Base-by-base conservation (phyloP, 441 rosid genomes). In the Oxalis stricta region DNA sequence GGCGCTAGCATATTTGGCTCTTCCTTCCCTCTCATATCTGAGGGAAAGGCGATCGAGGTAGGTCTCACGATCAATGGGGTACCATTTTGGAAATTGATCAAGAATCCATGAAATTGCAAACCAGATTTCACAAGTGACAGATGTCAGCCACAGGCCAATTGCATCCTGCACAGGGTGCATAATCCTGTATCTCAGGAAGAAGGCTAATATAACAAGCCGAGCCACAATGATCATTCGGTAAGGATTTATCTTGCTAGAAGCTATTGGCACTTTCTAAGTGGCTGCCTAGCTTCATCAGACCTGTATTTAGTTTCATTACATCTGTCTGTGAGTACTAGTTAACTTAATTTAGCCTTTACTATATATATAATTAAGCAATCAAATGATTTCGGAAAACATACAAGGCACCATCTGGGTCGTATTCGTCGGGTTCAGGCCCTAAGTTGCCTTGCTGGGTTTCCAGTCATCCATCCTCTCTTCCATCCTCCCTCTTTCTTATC, bases 61-160 rank as follows among this genome's bases (percentile, higher is more conserved):
- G 31, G 97, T 79, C 64, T 82, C 91, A 1, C 93, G 95, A 32
- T 88, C 79, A 36, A 88, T 79, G 6, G 91, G 97, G 48, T 76
- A 70, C 95, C 97, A 88, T 59, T 84, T 88, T 29, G 95, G 97
- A 52, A 84, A 84, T 82, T 88, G 94, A 67, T 88, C 97, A 28
- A 88, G 91, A 55, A 88, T 88, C 97, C 91, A 88, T 1, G 97
- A 88, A 41, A 88, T 39, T 2, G 97, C 95, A 39, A 88, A 88
- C 97, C 95, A 84, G 52, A 88, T 82, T 69, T 88, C 91, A 58
- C 95, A 88, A 48, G 74, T 63, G 11, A 84, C 72, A 55, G 97
- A 84, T 32, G 85, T 84, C 48, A 84, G 70, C 97, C 97, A 88
- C 46, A 88, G 79, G 12, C 94, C 94, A 44, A 82, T 48, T 8